Evolutionary conservation across 257 asterid species (phyloP).

Genomic region (Petunia secreta): DNA sequence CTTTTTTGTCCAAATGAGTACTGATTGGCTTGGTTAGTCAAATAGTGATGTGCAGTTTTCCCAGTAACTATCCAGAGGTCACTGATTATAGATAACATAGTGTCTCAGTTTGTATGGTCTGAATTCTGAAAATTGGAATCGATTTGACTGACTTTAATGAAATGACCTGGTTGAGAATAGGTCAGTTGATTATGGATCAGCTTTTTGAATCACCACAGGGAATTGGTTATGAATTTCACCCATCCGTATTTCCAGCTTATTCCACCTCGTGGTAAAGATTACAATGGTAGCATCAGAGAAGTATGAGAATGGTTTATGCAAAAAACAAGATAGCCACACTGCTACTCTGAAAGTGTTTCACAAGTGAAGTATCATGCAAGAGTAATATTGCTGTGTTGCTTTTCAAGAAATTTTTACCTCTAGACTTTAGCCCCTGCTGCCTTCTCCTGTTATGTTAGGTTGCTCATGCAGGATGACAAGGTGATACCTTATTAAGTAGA

Average conservation of each 20-base stretch:
- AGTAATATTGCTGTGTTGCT: background rate
- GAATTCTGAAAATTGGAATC: background rate
- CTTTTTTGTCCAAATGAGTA: background rate
- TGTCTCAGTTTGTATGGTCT: background rate
- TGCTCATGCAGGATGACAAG: background rate
- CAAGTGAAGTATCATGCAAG: background rate
- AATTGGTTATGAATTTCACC: background rate
- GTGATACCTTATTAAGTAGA: background rate
- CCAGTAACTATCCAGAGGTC: background rate
- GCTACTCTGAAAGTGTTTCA: background rate
- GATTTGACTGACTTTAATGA: background rate
- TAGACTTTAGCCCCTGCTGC: background rate
- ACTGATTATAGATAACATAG: background rate
- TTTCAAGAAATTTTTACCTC: background rate
- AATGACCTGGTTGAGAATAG: background rate
- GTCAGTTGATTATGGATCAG: background rate
- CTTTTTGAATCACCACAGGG: background rate
- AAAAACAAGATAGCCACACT: background rate
- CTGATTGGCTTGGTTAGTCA: background rate
- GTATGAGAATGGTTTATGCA: background rate
- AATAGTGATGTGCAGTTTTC: background rate
- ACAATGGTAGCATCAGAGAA: background rate
- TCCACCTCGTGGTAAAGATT: background rate
- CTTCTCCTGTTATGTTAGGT: background rate
- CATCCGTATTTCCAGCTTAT: background rate